These are phyloP conservation scores for Tetraselmis striata DNA, from an alignment of 139 green algal species.

Conservation along the genomic window DNA sequence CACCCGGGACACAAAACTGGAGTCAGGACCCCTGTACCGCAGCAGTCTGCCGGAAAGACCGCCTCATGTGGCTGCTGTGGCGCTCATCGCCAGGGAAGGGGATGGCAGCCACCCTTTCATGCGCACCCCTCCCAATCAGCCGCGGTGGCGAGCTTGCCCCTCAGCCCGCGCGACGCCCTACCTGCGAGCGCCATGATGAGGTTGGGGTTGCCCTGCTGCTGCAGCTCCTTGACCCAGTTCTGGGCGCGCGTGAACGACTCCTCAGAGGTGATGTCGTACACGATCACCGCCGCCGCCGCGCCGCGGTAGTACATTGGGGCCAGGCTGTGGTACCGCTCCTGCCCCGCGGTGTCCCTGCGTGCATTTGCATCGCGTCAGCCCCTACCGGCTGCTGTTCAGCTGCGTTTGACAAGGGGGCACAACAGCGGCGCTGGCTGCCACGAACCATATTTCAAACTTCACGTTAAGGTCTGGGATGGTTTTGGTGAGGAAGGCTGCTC, in stretches of 20 bases:
- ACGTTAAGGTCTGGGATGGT: slow-evolving; percentile 88
- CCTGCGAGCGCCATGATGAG: slow-evolving; percentile 93
- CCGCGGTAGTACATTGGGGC: slow-evolving; percentile 99
- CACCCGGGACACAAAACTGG: too few species aligned
- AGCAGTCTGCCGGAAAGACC: too few species aligned
- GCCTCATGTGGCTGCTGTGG: too few species aligned
- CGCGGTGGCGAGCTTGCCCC: too few species aligned
- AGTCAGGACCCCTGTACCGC: too few species aligned
- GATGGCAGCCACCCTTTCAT: too few species aligned
- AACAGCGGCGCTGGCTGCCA: neutral
- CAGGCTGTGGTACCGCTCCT: slow-evolving; percentile 96
- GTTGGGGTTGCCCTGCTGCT: slow-evolving; percentile 79
- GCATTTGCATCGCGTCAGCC: neutral
- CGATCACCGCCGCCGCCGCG: slow-evolving; percentile 89
- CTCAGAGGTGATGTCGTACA: slow-evolving; percentile 73
- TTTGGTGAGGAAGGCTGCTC: slow-evolving; percentile 96
- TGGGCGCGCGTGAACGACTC: slow-evolving; percentile 90
- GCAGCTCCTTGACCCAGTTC: slow-evolving; percentile 87
- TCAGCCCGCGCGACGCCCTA: too few species aligned
- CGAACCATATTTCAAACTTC: slow-evolving; percentile 98
- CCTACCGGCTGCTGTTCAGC: too few species aligned
- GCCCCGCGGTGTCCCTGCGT: slow-evolving; percentile 88
- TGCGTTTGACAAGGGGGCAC: neutral
- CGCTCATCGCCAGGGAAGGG: too few species aligned
- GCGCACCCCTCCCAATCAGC: too few species aligned